Percentiles rank a stretch among this genome's conserved stretches.
These are phyloP conservation scores for Straminergon stramineum DNA, from an alignment of 225 moss, liverwort and hornwort species.

Conservation along the genomic window DNA sequence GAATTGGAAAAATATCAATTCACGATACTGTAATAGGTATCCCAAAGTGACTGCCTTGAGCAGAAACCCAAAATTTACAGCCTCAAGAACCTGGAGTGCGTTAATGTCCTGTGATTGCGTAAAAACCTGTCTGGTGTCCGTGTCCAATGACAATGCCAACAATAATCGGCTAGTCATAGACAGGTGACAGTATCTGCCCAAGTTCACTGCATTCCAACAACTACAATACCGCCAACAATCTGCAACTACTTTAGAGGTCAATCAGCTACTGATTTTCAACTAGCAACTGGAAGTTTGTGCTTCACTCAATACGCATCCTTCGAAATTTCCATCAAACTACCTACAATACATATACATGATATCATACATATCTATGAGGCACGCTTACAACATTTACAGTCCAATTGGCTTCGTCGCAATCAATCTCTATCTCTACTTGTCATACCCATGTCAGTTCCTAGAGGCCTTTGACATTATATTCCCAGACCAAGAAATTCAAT, in stretches of 20 bases:
- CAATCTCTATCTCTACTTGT: conserved; percentile 14
- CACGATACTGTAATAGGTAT: conserved; percentile 30
- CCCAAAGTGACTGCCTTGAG: conserved; percentile 27
- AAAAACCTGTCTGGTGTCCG: conserved; percentile 4
- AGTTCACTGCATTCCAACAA: conserved; percentile 15
- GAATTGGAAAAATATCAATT: neutral
- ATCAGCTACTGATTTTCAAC: conserved; percentile 19
- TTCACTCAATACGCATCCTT: conserved; percentile 5
- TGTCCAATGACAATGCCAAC: neutral
- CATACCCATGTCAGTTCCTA: conserved; percentile 21
- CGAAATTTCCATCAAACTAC: conserved; percentile 4
- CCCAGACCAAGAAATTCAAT: conserved; percentile 31
- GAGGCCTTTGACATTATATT: conserved; percentile 24
- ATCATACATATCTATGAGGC: conserved; percentile 20
- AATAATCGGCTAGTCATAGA: conserved; percentile 11
- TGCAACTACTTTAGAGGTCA: conserved; percentile 9
- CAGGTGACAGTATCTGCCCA: conserved; percentile 9
- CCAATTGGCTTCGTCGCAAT: conserved; percentile 19
- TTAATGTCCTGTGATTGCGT: conserved; percentile 2
- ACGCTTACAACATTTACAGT: conserved; percentile 44
- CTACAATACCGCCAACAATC: conserved; percentile 21
- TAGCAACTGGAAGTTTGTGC: conserved; percentile 31
- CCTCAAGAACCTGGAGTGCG: conserved; percentile 19
- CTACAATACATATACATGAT: conserved; percentile 37
- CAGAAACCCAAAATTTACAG: conserved; percentile 36